phyloP scores from a whole-genome alignment of 108 stramenopile species.

The Fragilariopsis cylindrus region DNA sequence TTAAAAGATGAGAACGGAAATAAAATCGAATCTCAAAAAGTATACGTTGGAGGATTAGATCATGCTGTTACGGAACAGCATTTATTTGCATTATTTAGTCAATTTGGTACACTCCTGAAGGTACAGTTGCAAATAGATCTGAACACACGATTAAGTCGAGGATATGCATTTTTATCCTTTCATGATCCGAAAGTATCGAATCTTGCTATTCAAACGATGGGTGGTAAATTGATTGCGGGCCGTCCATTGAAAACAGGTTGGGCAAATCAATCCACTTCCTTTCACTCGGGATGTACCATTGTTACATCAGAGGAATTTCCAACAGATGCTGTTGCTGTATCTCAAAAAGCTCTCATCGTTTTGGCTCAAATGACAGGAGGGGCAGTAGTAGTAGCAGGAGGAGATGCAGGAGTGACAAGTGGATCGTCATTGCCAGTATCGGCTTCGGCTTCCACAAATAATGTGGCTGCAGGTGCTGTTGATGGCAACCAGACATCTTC shows the following conservation, averaged over 20 bases:
- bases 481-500: no score
- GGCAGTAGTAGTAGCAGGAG: neutral
- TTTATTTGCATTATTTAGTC: slow-evolving; percentile 73
- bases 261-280: slow-evolving; percentile 57
- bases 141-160: slow-evolving; percentile 57
- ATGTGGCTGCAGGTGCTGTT: no score
- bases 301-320: slow-evolving; percentile 73
- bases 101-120: slow-evolving; percentile 75
- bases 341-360: slow-evolving; percentile 56
- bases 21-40: slow-evolving; percentile 70
- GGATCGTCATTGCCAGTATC: neutral
- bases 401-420: neutral
- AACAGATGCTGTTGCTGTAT: slow-evolving; percentile 62
- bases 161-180: slow-evolving; percentile 82
- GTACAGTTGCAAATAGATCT: slow-evolving; percentile 71
- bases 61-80: slow-evolving; percentile 66
- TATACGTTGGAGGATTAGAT: slow-evolving; percentile 83
- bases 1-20: slow-evolving; percentile 43
- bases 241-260: slow-evolving; percentile 82
- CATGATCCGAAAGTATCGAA: slow-evolving; percentile 77
- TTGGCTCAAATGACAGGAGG: slow-evolving; percentile 38
- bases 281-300: slow-evolving; percentile 42
- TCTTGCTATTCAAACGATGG: slow-evolving; percentile 88
- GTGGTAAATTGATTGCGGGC: slow-evolving; percentile 67
- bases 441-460: neutral